Evolutionary conservation across 306 rosid genomes (phyloP), one percentile per base, ranked within the genome.

Genomic region (Vigna angularis): DNA sequence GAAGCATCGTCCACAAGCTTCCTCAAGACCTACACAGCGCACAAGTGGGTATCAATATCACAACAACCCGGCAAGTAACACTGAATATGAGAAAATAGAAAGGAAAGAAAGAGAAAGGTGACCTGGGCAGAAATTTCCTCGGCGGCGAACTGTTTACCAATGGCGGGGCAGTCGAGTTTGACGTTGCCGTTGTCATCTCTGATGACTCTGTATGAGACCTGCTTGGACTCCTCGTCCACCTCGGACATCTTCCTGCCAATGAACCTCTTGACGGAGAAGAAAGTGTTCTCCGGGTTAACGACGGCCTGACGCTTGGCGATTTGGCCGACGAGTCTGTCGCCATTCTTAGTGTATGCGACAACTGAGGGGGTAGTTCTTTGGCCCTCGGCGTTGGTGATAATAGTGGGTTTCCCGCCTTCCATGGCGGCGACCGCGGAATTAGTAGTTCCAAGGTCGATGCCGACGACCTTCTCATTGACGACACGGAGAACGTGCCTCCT

Each of bases 1-100:
- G 98, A 94, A 74, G 98, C 98, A 65, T 94, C 98, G 66, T 94
- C 98, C 45, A 94, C 98, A 66, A 94, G 97, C 95, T 94, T 94
- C 70, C 98, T 88, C 87, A 94, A 80, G 1, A 94, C 94, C 98
- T 93, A 55, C 0, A 30, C 6, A 58, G 52, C 14, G 3, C 9
- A 58, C 0, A 5, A 13, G 28, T 2, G 1, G 30, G 5, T 6
- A 3, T 45, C 50, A 45, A 45, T 12, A 45, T 3, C 14, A 45
- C 13, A 45, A 4, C 15, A 12, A 12, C 5, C 12, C 15, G 3
- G 15, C 16, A 12, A 11, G 15, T 45, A 45, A 45, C 15, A 45
- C 4, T 0, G 15, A 3, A 15, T 9, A 42, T 12, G 50, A 1
- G 10, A 56, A 9, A 22, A 22, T 9, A 8, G 7, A 20, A 6